Evolutionary conservation across 1,139 yeast genomes (phyloP), one percentile per base, ranked within the genome.

Genomic region (Insectozyma bohioensis): DNA sequence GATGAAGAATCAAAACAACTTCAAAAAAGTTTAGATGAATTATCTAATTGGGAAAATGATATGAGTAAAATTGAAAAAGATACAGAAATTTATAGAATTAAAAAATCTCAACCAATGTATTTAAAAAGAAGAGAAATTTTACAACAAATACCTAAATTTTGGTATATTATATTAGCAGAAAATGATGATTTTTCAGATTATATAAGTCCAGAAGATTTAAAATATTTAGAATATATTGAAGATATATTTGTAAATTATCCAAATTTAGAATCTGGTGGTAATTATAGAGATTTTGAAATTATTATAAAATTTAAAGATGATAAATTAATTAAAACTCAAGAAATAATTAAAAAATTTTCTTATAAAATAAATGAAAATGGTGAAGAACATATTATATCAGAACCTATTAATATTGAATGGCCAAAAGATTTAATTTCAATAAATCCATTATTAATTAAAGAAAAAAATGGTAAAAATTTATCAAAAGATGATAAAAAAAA

Each of bases 181-280:
- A 84, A 82, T 51, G 82, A 80, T 26, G 88, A 83, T 46, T 82
- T 84, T 52, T 80, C 84, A 16, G 90, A 84, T 41, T 82, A 74
- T 47, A 63, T 83, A 17, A 66, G 76, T 35, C 74, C 79, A 1
- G 82, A 80, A 26, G 92, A 84, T 51, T 74, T 80, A 61, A 79
- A 78, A 51, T 83, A 70, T 51, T 54, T 84, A 35, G 92, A 84
- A 48, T 57, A 58, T 31, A 75, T 84, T 36, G 63, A 61, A 23
- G 80, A 79, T 43, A 67, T 84, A 7, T 65, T 67, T 39, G 81
- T 82, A 2, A 58, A 69, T 14, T 74, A 78, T 61, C 63, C 66
- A 20, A 57, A 67, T 36, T 61, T 57, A 8, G 49, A 52, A 2
- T 43, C 45, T 2, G 45, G 47, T 28, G 24, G 13, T 5, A 54